Evolutionary conservation across 305 asterid genomes (phyloP).

Genomic region (Solanum hybrid): DNA sequence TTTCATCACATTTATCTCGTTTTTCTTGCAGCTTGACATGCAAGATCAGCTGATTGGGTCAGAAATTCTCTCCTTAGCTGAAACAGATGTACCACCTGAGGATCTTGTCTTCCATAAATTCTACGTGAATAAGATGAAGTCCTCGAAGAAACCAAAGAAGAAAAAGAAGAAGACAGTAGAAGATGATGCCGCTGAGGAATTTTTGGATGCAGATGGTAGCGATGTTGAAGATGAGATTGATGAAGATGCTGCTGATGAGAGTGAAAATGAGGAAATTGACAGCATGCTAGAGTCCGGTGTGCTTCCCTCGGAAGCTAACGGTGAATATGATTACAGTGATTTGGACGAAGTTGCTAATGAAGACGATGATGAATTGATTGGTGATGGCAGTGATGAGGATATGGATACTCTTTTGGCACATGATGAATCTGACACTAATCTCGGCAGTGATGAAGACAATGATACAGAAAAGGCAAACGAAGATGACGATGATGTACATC

Average conservation of each 20-base stretch:
- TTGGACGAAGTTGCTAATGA: constrained; percentile 52
- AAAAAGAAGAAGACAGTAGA: constrained; percentile 61
- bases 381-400: constrained; percentile 48
- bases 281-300: constrained; percentile 36
- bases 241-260: constrained; percentile 13
- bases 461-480: constrained; percentile 30
- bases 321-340: constrained; percentile 60
- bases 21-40: constrained; percentile 54
- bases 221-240: constrained; percentile 27
- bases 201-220: constrained; percentile 40
- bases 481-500: constrained; percentile 18
- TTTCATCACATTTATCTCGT: neutral
- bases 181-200: constrained; percentile 71
- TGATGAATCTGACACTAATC: constrained; percentile 23
- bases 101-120: constrained; percentile 90
- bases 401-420: constrained; percentile 30
- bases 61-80: constrained; percentile 66
- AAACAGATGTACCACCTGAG: constrained; percentile 71
- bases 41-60: constrained; percentile 70
- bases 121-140: constrained; percentile 63
- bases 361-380: constrained; percentile 70
- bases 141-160: constrained; percentile 65
- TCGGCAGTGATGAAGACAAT: constrained; percentile 14
- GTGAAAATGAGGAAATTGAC: constrained; percentile 75
- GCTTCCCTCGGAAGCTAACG: constrained; percentile 26